phyloP scores from a whole-genome alignment of 2,329 filamentous ascomycete genomes.

The Aspergillus calidoustus region DNA sequence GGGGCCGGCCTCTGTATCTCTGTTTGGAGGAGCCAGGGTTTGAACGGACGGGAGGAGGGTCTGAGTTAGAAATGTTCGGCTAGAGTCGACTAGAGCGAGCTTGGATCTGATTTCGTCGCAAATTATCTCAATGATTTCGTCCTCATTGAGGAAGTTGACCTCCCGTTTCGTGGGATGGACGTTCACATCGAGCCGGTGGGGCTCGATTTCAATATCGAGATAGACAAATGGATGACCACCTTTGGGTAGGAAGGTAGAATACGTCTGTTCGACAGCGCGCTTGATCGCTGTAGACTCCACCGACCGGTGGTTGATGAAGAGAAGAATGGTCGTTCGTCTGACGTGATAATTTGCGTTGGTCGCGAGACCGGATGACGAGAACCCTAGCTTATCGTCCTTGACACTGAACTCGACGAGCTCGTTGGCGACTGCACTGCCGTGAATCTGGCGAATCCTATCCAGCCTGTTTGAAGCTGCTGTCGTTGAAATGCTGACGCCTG shows the following conservation, averaged over 20 bases:
- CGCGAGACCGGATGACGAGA: slow-evolving; percentile 77
- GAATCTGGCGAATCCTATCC: slow-evolving; percentile 88
- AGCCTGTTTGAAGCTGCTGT: slow-evolving; percentile 71
- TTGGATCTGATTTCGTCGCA: slow-evolving; percentile 78
- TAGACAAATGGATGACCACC: slow-evolving; percentile 94
- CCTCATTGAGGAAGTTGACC: slow-evolving; percentile 96
- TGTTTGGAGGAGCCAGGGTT: slow-evolving; percentile 48
- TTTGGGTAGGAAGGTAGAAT: slow-evolving; percentile 85
- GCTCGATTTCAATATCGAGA: slow-evolving; percentile 89
- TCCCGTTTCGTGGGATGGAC: slow-evolving; percentile 96
- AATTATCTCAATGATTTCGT: slow-evolving; percentile 88
- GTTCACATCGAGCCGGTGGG: slow-evolving; percentile 91
- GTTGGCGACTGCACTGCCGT: slow-evolving; percentile 82
- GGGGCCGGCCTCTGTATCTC: slow-evolving; percentile 39
- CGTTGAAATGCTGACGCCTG: slow-evolving; percentile 79
- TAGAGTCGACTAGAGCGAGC: slow-evolving; percentile 86
- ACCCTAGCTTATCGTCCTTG: slow-evolving; percentile 78
- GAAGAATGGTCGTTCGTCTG: slow-evolving; percentile 82
- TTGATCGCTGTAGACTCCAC: slow-evolving; percentile 89
- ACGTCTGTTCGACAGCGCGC: slow-evolving; percentile 89
- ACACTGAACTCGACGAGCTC: slow-evolving; percentile 80
- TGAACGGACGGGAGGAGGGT: slow-evolving; percentile 74
- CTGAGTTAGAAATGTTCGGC: slow-evolving; percentile 92
- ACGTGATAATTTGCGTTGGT: slow-evolving; percentile 95
- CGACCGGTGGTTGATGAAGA: slow-evolving; percentile 96